Base-by-base conservation (phyloP, 352 stramenopile species). In the Thraustotheca clavata region DNA sequence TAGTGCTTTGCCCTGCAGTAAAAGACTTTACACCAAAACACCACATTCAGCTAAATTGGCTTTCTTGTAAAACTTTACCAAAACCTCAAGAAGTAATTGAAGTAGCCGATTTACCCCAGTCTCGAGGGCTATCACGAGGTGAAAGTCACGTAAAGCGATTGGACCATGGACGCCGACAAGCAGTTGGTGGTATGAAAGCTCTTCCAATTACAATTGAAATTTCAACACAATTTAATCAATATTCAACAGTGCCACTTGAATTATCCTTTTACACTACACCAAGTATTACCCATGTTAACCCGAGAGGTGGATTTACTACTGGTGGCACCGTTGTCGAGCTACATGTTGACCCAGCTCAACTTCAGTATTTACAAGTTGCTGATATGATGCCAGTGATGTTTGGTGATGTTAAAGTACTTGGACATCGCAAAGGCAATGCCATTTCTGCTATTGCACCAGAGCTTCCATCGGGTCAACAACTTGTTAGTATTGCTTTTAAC, bases 121-220 rank as follows among this genome's bases (percentile, higher is more conserved):
- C n/a, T 2, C 43, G 43, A 24, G 31, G 18, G 6, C 9, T 18
- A 7, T 18, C 18, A 9, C 43, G 43, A 24, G n/a, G 2, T 7
- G 43, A 52, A 2, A 8, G 24, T 2, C 43, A 18, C 11, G 9
- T 35, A 31, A 24, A 14, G 43, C 43, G n/a, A 2, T 31, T 14
- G 3, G 9, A 9, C 2, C 11, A 24, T 31, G 39, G 27, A n/a
- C 57, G 57, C 6, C 57, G 57, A 7, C 31, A 34, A 26, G 57
- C 38, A 18, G 35, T 65, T 16, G 57, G 57, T 18, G 57, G 57
- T n/a, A 54, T 43, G 57, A 65, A 65, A 26, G 57, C 57, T 16
- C 22, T 65, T 8, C 57, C 57, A 4, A 65, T 65, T 4, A 2
- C 16, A 20, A 20, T 65, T 7, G 57, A 65, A 33, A 12, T 65